These are phyloP conservation scores for Cantharellus anzutake DNA, from an alignment of 768 basidiomycete species.

Conservation along the genomic window DNA sequence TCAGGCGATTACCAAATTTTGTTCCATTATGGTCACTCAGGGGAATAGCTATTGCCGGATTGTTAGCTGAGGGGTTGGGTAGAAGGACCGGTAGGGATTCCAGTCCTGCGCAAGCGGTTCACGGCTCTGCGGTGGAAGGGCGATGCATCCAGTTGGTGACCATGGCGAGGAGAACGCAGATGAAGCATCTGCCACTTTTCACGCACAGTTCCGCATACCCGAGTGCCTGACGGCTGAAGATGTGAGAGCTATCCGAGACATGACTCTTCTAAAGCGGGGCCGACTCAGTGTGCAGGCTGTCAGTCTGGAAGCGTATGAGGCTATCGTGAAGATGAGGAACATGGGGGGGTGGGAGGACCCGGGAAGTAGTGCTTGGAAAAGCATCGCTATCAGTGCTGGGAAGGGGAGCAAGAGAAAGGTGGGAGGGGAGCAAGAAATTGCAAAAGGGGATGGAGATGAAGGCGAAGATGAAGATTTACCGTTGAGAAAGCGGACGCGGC, in stretches of 20 bases:
- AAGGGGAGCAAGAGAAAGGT: background rate
- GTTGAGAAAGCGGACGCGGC: background rate
- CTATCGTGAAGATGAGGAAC: slow-evolving; percentile 44
- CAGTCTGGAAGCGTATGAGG: slow-evolving; percentile 40
- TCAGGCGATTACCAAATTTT: slow-evolving; percentile 44
- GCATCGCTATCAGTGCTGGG: too few species aligned
- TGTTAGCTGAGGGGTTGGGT: background rate
- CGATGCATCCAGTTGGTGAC: slow-evolving; percentile 39
- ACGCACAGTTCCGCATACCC: background rate
- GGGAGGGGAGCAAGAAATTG: background rate
- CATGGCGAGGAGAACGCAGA: background rate
- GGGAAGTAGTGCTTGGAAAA: background rate
- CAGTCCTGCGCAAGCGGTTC: too few species aligned
- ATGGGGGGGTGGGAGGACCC: background rate
- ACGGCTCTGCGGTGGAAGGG: slow-evolving; percentile 18
- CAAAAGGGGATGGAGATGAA: background rate
- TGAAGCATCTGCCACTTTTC: too few species aligned
- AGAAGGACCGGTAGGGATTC: too few species aligned
- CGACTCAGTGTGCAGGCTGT: slow-evolving; percentile 80
- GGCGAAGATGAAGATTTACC: too few species aligned
- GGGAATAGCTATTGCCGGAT: background rate
- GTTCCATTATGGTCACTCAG: slow-evolving; percentile 62
- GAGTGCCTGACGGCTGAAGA: slow-evolving; percentile 5
- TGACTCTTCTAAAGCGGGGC: slow-evolving; percentile 65
- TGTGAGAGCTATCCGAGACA: slow-evolving; percentile 24